Evolutionary conservation across 345 rosid species (phyloP), one percentile per base, ranked within the genome.

Genomic region (Acer negundo): DNA sequence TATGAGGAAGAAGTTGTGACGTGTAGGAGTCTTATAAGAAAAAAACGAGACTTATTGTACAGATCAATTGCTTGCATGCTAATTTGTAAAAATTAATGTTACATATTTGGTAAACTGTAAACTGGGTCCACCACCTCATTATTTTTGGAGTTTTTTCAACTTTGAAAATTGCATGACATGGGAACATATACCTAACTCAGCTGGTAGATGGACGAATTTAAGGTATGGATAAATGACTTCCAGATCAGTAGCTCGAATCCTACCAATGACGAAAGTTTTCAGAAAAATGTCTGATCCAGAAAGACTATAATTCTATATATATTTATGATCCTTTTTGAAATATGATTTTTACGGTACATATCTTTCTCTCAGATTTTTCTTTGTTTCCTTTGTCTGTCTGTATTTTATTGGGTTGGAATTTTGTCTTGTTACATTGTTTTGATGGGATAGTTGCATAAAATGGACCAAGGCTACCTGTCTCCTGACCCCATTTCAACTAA

Each of bases 391-490:
- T 74, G 47, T 65, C 22, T 2, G 31, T 28, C 38, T 24, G 62
- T 53, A 66, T n/a, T 67, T 75, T 47, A 46, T 72, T 77, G 40
- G 49, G 67, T 62, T 69, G 59, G 4, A n/a, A 51, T 51, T 76
- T 75, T 84, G 85, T 88, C 82, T 51, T 79, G 58, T 77, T 76
- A 62, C 59, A 7, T 42, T 70, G 77, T 76, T 72, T 51, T 58
- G 73, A 83, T 80, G 81, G 78, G 75, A 82, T 59, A 23, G 79
- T 80, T 72, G 88, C 81, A 80, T 79, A 12, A 12, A 31, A 75
- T 82, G 90, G 85, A 77, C 87, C 86, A 58, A 58, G 51, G 70
- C 76, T 58, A 82, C 62, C 80, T 64, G 49, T 76, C 62, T 44
- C 74, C 26, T 66, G 79, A 75, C 80, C 85, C 84, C 77, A 68